phyloP scores from a whole-genome alignment of 2,329 filamentous ascomycete species.

The Calonectria pseudoturangicola region DNA sequence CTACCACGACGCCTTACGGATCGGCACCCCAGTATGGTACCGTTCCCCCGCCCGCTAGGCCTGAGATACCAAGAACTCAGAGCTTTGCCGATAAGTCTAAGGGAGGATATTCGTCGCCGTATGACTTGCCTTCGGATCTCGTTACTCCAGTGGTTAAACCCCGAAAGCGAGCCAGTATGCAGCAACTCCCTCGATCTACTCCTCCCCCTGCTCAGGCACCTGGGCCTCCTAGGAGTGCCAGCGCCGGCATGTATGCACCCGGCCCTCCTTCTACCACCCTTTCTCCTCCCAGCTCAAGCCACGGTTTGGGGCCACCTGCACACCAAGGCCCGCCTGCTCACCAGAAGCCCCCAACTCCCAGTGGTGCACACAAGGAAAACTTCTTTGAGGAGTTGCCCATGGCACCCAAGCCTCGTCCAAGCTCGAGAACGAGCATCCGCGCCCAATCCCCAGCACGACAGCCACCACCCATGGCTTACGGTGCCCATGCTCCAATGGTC shows the following conservation, averaged over 20 bases:
- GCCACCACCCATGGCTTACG: conserved; percentile 52
- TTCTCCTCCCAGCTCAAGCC: conserved; percentile 60
- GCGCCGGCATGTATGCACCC: conserved; percentile 74
- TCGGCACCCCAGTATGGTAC: conserved; percentile 61
- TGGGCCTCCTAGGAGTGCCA: conserved; percentile 77
- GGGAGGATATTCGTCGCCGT: conserved; percentile 94
- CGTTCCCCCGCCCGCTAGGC: conserved; percentile 59
- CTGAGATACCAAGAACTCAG: conserved; percentile 76
- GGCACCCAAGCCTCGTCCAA: conserved; percentile 75
- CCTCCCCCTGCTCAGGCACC: conserved; percentile 64
- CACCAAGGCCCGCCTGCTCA: conserved; percentile 56
- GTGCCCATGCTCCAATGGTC: conserved; percentile 52
- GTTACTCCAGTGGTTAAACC: conserved; percentile 73
- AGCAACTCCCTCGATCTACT: conserved; percentile 69
- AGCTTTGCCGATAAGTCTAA: conserved; percentile 95
- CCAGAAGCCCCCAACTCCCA: conserved; percentile 60
- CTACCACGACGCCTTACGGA: conserved; percentile 48
- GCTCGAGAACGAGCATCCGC: conserved; percentile 71
- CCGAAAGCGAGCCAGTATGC: conserved; percentile 77
- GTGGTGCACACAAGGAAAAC: conserved; percentile 67
- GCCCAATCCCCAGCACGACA: conserved; percentile 65
- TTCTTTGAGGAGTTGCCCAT: conserved; percentile 89
- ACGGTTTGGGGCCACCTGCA: conserved; percentile 56
- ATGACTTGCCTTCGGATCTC: conserved; percentile 94
- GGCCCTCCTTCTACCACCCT: conserved; percentile 51